These are phyloP conservation scores for Betula pendula DNA, from an alignment of 306 rosid species.

Conservation along the genomic window DNA sequence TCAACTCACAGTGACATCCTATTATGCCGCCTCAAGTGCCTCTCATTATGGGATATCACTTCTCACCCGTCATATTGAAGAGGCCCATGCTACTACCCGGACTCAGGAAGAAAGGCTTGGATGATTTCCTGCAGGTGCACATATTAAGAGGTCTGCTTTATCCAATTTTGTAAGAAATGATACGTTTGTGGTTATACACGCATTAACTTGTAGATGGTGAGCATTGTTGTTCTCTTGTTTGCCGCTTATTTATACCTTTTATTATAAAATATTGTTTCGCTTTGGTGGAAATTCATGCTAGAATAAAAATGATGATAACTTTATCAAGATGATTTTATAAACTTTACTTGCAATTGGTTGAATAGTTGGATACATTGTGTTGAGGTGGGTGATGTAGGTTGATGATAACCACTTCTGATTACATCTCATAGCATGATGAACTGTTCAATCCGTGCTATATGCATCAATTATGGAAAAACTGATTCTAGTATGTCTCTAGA, in stretches of 20 bases:
- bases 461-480: background rate
- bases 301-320: background rate
- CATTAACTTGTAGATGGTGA: slow-evolving; percentile 20
- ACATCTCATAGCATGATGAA: background rate
- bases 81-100: slow-evolving; percentile 45
- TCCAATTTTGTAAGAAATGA: slow-evolving; percentile 40
- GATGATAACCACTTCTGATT: background rate
- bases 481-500: background rate
- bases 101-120: slow-evolving; percentile 41
- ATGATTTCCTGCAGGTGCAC: slow-evolving; percentile 43
- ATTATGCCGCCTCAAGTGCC: slow-evolving; percentile 87
- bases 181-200: slow-evolving; percentile 8
- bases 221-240: slow-evolving; percentile 11
- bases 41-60: slow-evolving; percentile 93
- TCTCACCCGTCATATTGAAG: slow-evolving; percentile 83
- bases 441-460: background rate
- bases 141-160: slow-evolving; percentile 25
- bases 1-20: slow-evolving; percentile 82
- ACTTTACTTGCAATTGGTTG: background rate
- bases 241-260: background rate
- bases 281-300: background rate
- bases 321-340: background rate
- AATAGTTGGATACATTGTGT: background rate
- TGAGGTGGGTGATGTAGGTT: background rate
- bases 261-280: background rate